These are phyloP conservation scores for Calamus simplicifolius DNA, from an alignment of 176 grass and related monocot genomes.

Conservation along the genomic window DNA sequence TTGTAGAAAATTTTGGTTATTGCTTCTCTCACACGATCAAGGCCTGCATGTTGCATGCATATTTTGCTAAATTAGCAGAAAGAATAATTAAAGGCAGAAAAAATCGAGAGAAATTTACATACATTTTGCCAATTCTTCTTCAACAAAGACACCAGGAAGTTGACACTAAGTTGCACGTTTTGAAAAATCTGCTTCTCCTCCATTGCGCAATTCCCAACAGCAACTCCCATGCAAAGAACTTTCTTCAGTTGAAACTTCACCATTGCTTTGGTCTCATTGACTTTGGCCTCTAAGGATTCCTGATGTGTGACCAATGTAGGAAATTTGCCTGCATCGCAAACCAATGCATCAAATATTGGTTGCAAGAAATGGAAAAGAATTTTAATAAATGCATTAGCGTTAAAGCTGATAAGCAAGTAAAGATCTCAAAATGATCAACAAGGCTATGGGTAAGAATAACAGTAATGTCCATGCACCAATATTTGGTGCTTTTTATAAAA, in stretches of 20 bases:
- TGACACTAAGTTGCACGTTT: conserved; percentile 4
- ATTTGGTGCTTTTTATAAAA: no score
- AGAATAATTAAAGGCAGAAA: no score
- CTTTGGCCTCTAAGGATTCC: conserved; percentile 7
- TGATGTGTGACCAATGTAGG: conserved; percentile 9
- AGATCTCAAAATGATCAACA: no score
- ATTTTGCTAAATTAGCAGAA: no score
- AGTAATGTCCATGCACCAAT: no score
- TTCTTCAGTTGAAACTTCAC: conserved; percentile 13
- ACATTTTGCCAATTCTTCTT: conserved; percentile 13
- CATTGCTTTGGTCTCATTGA: conserved; percentile 13
- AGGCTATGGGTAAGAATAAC: no score
- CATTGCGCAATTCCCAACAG: conserved; percentile 14
- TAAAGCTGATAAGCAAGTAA: no score
- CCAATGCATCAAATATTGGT: not conserved
- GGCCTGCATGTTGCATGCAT: no score
- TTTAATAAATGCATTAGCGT: no score
- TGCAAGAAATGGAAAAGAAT: no score
- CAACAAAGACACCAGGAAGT: conserved; percentile 9
- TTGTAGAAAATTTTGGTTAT: no score
- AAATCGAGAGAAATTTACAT: not conserved
- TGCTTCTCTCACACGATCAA: no score
- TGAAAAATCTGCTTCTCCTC: conserved; percentile 11
- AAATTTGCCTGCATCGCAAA: not conserved
- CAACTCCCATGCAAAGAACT: conserved; percentile 11